phyloP scores from a whole-genome alignment of 1,284 basidiomycete genomes.

The Neotropicomus parvogracilis region DNA sequence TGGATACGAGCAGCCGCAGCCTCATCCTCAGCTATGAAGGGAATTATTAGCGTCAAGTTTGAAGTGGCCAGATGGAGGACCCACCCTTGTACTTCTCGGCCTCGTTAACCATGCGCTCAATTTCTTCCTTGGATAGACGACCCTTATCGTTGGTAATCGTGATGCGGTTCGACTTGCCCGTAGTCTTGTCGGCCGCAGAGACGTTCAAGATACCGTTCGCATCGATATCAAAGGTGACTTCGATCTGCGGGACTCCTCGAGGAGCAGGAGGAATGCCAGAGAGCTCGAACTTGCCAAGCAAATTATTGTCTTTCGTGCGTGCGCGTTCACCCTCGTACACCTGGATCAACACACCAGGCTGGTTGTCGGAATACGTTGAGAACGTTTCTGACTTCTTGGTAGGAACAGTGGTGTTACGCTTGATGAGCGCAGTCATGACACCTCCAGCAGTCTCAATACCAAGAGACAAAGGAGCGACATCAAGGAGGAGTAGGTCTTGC shows the following conservation, averaged over 20 bases:
- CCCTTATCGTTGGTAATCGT: conserved; percentile 99
- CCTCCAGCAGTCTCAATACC: conserved; percentile 99
- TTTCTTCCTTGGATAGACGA: conserved; percentile 96
- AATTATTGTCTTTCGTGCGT: conserved; percentile 98
- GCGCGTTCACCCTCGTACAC: conserved; percentile 99
- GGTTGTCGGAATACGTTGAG: conserved; percentile 99
- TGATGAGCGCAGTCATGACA: conserved; percentile 97
- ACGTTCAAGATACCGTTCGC: conserved; percentile 92
- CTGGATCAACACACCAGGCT: conserved; percentile 97
- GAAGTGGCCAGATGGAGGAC: conserved; percentile 12
- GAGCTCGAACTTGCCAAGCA: conserved; percentile 96
- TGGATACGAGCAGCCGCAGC: conserved; percentile 79
- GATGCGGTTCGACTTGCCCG: conserved; percentile 94
- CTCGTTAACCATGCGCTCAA: conserved; percentile 93
- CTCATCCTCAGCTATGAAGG: conserved; percentile 67
- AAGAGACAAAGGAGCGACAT: conserved; percentile 93
- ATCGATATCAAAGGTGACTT: conserved; percentile 94
- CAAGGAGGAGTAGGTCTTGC: conserved; percentile 93
- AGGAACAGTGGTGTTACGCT: conserved; percentile 97
- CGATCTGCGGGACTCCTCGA: conserved; percentile 93
- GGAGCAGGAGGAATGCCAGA: conserved; percentile 91
- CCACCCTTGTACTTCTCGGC: conserved; percentile 89
- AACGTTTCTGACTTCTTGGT: conserved; percentile 99
- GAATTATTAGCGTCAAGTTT: neutral
- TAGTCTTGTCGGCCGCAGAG: conserved; percentile 87